phyloP scores from a whole-genome alignment of 805 yeast genomes.

The Ascoidea rubescens region DNA sequence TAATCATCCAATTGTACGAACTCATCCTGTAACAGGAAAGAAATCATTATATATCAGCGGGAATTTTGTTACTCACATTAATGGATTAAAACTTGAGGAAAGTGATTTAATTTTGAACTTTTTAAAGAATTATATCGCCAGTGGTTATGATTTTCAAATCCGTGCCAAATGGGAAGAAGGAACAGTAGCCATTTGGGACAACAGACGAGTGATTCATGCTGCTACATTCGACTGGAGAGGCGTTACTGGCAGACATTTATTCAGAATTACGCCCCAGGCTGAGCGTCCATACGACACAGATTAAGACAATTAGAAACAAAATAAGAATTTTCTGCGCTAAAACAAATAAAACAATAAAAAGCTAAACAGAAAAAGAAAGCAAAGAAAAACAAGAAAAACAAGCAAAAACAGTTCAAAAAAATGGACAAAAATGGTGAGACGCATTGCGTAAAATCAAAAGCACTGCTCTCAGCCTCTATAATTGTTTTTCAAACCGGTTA shows the following conservation, averaged over 20 bases:
- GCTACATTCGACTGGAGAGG: constrained; percentile 63
- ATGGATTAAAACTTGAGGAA: constrained; percentile 64
- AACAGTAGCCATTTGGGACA: constrained; percentile 69
- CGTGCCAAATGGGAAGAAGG: constrained; percentile 61
- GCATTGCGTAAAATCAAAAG: no score
- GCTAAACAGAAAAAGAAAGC: no score
- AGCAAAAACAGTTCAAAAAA: no score
- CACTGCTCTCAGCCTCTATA: no score
- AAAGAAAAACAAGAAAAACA: no score
- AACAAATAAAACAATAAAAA: no score
- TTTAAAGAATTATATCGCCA: constrained; percentile 37
- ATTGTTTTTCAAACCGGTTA: no score
- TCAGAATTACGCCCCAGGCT: constrained; percentile 59
- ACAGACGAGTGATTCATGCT: constrained; percentile 55
- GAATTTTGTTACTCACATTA: constrained; percentile 50
- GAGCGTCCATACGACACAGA: constrained; percentile 36
- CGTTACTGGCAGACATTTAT: constrained; percentile 56
- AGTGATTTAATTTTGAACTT: constrained; percentile 45
- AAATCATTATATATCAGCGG: constrained; percentile 45
- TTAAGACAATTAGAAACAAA: no score
- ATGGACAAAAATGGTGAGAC: no score
- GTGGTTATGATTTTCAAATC: constrained; percentile 47
- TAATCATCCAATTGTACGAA: constrained; percentile 59
- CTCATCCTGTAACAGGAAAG: constrained; percentile 57
- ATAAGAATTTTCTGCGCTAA: no score